Evolutionary conservation across 208 protist species (phyloP).

Genomic region (Leishmania martiniquensis): DNA sequence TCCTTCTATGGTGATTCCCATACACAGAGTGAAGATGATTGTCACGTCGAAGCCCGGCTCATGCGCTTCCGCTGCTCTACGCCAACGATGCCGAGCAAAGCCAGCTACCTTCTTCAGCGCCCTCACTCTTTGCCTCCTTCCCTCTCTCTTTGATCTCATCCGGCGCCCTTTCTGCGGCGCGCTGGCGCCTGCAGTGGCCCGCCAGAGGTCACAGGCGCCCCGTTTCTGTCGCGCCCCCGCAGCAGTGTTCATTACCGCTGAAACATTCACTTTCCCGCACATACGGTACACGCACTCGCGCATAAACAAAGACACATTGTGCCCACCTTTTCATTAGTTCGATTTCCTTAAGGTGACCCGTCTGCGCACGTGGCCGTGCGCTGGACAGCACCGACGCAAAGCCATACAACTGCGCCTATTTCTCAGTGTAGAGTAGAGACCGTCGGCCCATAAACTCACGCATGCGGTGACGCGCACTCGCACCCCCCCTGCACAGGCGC

Average conservation of each 20-base stretch:
- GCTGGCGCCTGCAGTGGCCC: background rate
- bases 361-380: background rate
- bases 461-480: background rate
- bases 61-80: background rate
- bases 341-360: background rate
- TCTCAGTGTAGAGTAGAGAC: background rate
- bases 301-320: background rate
- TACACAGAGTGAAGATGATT: background rate
- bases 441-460: background rate
- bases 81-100: background rate
- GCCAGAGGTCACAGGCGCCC: background rate
- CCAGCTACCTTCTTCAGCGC: background rate
- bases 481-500: background rate
- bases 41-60: background rate
- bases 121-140: background rate
- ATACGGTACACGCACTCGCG: background rate
- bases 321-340: background rate
- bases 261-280: background rate
- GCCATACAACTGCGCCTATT: background rate
- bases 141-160: slow-evolving; percentile 2
- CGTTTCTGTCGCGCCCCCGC: background rate
- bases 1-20: background rate
- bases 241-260: background rate
- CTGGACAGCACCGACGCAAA: background rate
- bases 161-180: background rate